Conservation (phyloP, 345 rosid species). For the Leavenworthia alabamica region DNA sequence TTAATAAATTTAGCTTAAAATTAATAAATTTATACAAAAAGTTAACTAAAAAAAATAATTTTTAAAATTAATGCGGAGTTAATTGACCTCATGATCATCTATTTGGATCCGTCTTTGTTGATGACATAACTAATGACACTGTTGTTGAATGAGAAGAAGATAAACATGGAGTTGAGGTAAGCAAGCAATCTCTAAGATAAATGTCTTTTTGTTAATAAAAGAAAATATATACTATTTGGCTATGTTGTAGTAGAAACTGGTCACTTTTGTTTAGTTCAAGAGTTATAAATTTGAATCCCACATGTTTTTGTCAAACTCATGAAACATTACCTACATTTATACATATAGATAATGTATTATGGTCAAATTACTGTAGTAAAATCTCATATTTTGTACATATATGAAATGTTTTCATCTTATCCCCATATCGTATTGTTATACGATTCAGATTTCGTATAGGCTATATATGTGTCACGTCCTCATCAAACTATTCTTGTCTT, state of each 20-base stretch:
- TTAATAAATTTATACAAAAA: too few relatives aligned
- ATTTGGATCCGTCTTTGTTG: too few relatives aligned
- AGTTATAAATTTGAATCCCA: conserved; percentile 19
- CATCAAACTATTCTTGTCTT: conserved; percentile 10
- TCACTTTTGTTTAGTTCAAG: conserved; percentile 14
- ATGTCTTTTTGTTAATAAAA: too few relatives aligned
- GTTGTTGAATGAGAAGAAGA: not conserved
- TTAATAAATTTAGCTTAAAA: too few relatives aligned
- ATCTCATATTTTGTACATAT: not conserved
- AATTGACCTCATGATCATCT: too few relatives aligned
- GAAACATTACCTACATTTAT: not conserved
- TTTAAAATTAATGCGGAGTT: too few relatives aligned
- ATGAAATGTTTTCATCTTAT: not conserved
- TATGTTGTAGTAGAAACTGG: conserved; percentile 1
- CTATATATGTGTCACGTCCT: conserved; percentile 4
- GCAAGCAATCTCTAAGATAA: not conserved
- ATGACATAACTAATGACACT: conserved; percentile 6
- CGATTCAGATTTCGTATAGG: not conserved
- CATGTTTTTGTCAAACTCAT: conserved; percentile 18
- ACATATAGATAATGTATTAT: not conserved
- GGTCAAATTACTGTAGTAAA: not conserved
- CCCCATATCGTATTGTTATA: not conserved
- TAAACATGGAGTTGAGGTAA: conserved; percentile 26
- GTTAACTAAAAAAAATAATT: too few relatives aligned
- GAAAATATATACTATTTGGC: not conserved